These are phyloP conservation scores for Microdochium paspali DNA, from an alignment of 2,329 filamentous ascomycete genomes.

Conservation along the genomic window DNA sequence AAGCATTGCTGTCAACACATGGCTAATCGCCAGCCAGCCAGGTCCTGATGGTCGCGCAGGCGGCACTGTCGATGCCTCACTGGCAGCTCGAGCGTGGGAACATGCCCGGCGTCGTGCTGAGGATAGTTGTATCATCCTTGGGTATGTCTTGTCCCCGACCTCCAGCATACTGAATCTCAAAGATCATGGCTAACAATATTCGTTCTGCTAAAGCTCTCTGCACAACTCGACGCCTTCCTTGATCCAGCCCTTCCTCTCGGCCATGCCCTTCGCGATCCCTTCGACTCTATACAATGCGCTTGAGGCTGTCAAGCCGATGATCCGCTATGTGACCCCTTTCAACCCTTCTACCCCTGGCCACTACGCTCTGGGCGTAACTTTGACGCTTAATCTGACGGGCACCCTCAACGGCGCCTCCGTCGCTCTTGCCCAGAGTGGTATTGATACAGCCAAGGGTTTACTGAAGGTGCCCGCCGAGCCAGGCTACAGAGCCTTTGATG, in stretches of 20 bases:
- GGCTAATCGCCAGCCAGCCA: constrained; percentile 70
- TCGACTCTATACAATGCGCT: constrained; percentile 68
- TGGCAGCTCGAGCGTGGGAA: constrained; percentile 85
- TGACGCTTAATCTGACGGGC: constrained; percentile 74
- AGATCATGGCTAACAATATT: constrained; percentile 9
- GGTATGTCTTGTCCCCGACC: constrained; percentile 49
- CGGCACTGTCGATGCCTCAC: constrained; percentile 69
- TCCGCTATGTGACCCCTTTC: constrained; percentile 76
- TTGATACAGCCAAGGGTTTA: constrained; percentile 74
- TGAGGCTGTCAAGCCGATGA: constrained; percentile 74
- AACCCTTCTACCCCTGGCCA: constrained; percentile 81
- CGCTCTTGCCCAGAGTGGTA: constrained; percentile 75
- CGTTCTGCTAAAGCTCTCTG: constrained; percentile 53
- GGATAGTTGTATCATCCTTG: constrained; percentile 85
- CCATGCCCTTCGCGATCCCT: constrained; percentile 73
- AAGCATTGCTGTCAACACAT: constrained; percentile 90
- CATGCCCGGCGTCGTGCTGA: constrained; percentile 90
- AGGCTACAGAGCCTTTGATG: constrained; percentile 89
- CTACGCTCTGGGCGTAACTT: constrained; percentile 68
- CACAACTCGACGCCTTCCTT: constrained; percentile 84
- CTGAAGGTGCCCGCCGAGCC: constrained; percentile 69
- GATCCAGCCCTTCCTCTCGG: constrained; percentile 69
- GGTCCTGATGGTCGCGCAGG: constrained; percentile 60
- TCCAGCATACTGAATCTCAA: background rate
- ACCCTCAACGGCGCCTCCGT: constrained; percentile 67